A percentile compares a stretch with the other conserved stretches of the same genome.
Conservation (phyloP, 169 alveolate genomes). For the Plasmodium vinckei region DNA sequence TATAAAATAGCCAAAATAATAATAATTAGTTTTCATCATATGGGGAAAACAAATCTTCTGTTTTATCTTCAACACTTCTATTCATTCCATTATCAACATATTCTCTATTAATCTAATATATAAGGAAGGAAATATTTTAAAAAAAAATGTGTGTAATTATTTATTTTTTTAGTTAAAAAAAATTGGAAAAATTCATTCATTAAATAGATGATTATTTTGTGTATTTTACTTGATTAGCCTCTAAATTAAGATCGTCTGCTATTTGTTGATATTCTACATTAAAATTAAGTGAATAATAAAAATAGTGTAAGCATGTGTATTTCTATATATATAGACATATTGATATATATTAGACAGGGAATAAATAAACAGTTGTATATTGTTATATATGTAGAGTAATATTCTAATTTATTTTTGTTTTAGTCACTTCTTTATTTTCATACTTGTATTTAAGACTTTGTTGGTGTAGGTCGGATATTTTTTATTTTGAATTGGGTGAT, state of each 20-base stretch:
- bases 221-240: background rate
- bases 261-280: conserved; percentile 42
- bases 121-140: background rate
- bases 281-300: background rate
- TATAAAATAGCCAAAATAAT: background rate
- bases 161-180: conserved; percentile 2
- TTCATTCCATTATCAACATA: background rate
- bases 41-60: conserved; percentile 62
- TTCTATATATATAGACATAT: background rate
- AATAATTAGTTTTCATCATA: conserved; percentile 60
- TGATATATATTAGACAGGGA: no score
- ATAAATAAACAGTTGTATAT: background rate
- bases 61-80: background rate
- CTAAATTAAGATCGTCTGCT: conserved; percentile 42
- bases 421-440: background rate
- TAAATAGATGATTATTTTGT: background rate
- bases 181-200: background rate
- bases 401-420: background rate
- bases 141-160: background rate
- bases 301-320: background rate
- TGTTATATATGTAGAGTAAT: background rate
- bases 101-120: conserved; percentile 14
- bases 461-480: conserved; percentile 27
- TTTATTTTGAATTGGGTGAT: conserved; percentile 47
- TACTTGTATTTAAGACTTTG: conserved; percentile 38